Evolutionary conservation across 768 basidiomycete species (phyloP), one percentile per base, ranked within the genome.

Genomic region (Auricularia sp.): DNA sequence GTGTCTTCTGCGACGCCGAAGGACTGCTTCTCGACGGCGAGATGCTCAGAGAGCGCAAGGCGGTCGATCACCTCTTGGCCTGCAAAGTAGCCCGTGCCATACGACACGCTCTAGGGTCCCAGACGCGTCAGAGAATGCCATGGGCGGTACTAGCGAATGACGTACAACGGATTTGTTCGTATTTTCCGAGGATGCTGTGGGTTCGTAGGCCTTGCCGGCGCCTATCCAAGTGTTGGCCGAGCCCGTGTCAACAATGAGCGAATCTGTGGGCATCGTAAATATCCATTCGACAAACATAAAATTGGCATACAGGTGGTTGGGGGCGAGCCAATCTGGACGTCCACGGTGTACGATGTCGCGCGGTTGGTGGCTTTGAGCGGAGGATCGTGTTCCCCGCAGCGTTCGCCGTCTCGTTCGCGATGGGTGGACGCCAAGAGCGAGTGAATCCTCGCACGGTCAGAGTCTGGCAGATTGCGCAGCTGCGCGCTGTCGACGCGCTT

Each of bases 261-360:
- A 68, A 44, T 69, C 77, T 77, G 47, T 21, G 7, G 14, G 18
- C 11, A 51, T 18, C 8, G 6, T 11, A 51, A 16, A 51, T 18
- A 16, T 18, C 51, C 45, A 54, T 42, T 51, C 16, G 21, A 51
- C 6, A 3, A 8, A 21, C 6, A 51, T 1, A 16, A 8, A 4
- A 3, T 18, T 6, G 16, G 3, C 47, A 6, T 18, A 51, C 47
- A 51, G 21, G 47, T 51, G 6, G 83, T 85, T 21, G 82, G 72
- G 1, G 85, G 85, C 66, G 70, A 80, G 58, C 86, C 86, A 37
- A 87, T 78, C 11, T 78, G 81, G 35, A 85, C 77, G 13, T 75
- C 69, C 1, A 72, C 73, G 1, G 69, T 70, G 62, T 78, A 78
- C 21, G 74, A 54, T 8, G 29, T 29, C n/a, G 29, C 54, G 7